Evolutionary conservation across 345 rosid species (phyloP).

Genomic region (Eucalyptus lansdowneana): DNA sequence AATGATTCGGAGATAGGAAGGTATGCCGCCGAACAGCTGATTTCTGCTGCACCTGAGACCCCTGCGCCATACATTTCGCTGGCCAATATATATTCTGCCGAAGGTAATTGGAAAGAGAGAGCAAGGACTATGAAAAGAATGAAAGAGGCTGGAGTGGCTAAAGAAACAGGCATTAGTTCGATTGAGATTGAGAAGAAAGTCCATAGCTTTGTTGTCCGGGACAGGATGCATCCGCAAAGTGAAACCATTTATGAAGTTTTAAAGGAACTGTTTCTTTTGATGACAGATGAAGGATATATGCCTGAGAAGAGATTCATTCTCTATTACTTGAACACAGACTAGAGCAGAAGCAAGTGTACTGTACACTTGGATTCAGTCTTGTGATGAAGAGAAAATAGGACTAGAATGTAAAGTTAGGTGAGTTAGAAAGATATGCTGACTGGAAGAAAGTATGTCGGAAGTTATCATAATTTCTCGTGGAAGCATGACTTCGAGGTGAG

Average conservation of each 20-base stretch:
- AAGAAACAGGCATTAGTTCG: conserved; percentile 85
- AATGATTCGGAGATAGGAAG: conserved; percentile 49
- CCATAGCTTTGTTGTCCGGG: conserved; percentile 73
- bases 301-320: conserved; percentile 39
- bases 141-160: conserved; percentile 59
- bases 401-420: background rate
- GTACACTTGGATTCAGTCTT: background rate
- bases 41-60: conserved; percentile 30
- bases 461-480: background rate
- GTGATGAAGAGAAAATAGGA: background rate
- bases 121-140: conserved; percentile 60
- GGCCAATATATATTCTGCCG: conserved; percentile 74
- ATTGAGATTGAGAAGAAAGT: conserved; percentile 66
- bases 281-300: conserved; percentile 67
- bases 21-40: conserved; percentile 60
- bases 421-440: background rate
- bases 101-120: conserved; percentile 68
- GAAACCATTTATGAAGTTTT: conserved; percentile 36
- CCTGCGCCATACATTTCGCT: conserved; percentile 52
- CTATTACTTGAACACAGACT: conserved; percentile 8
- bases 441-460: background rate
- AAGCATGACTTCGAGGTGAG: background rate
- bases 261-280: conserved; percentile 29
- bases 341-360: background rate
- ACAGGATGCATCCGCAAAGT: conserved; percentile 66